Base-by-base conservation (phyloP, 257 asterid genomes). In the Solanum pimpinellifolium region DNA sequence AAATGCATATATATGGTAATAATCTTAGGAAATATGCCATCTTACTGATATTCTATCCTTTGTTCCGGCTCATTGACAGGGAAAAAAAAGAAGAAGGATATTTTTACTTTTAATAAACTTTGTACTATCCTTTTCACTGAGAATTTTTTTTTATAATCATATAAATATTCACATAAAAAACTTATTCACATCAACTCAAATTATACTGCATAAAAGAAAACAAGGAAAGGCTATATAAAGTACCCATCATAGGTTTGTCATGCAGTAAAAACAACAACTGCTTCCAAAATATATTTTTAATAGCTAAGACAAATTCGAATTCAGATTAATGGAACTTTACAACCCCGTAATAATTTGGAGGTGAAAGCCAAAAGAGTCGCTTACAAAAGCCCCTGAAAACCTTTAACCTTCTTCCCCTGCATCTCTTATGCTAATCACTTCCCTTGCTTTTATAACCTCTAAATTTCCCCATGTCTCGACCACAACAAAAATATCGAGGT, bases 401-500 rank as follows among this genome's bases (percentile, higher is more conserved):
- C 69, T 86, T 33, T 66, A 76, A 59, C 78, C 74, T 65, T 70
- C 59, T 42, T 8, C 33, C 42, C 72, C 70, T 68, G n/a, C 85
- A 31, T 76, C 75, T 66, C 81, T 49, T 10, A 52, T 3, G 9
- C 15, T 31, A 18, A 35, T 72, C 46, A 18, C 89, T 62, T 69
- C 66, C n/a, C 20, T 52, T 81, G 76, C 59, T 16, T 84, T 47
- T 84, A 33, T 8, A 20, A 4, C 14, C 60, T 23, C 62, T 25
- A 49, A 27, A 27, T 42, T 85, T 68, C 35, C 0, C 86, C 82
- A 94, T 94, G 98, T 92, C 90, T 33, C 86, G 92, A 89, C 90
- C 92, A 1, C 95, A 93, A 81, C 96, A 91, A 21, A 91, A 95
- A 5, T 94, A 90, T 76, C 94, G 98, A 10, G 98, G 98, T 16